A percentile compares a stretch with the other conserved stretches of the same genome.
Evolutionary conservation across 129 eudicot genomes (phyloP).

Genomic region (Chrysanthemum seticuspe): DNA sequence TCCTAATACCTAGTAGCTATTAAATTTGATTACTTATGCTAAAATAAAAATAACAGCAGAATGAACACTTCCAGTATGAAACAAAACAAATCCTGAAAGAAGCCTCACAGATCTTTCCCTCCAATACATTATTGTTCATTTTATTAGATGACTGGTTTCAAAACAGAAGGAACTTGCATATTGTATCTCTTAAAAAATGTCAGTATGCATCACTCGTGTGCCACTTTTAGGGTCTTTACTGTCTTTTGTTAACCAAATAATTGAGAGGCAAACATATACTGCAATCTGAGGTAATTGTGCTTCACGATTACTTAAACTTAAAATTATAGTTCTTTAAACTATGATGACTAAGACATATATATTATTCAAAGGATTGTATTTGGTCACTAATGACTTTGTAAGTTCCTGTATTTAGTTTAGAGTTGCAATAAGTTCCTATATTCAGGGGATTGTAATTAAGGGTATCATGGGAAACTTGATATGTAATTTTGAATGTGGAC

Average conservation of each 20-base stretch:
- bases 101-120: too few species aligned
- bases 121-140: not conserved
- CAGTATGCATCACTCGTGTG: not conserved
- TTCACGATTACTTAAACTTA: not conserved
- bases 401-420: conserved; percentile 3
- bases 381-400: conserved; percentile 7
- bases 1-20: not conserved
- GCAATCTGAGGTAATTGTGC: not conserved
- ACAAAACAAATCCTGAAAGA: too few species aligned
- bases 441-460: too few species aligned
- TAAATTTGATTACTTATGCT: too few species aligned
- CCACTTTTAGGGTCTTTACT: too few species aligned
- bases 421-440: too few species aligned
- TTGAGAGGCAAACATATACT: too few species aligned
- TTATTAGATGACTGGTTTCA: not conserved
- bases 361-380: conserved; percentile 36
- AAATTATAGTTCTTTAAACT: conserved; percentile 7
- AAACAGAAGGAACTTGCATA: not conserved
- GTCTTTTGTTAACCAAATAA: too few species aligned
- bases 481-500: too few species aligned
- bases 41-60: too few species aligned
- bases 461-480: too few species aligned
- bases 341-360: conserved; percentile 24
- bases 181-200: not conserved
- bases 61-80: too few species aligned